A percentile compares a stretch with the other conserved stretches of the same genome.
phyloP scores from a whole-genome alignment of 768 basidiomycete genomes.

The Lactarius deliciosus region DNA sequence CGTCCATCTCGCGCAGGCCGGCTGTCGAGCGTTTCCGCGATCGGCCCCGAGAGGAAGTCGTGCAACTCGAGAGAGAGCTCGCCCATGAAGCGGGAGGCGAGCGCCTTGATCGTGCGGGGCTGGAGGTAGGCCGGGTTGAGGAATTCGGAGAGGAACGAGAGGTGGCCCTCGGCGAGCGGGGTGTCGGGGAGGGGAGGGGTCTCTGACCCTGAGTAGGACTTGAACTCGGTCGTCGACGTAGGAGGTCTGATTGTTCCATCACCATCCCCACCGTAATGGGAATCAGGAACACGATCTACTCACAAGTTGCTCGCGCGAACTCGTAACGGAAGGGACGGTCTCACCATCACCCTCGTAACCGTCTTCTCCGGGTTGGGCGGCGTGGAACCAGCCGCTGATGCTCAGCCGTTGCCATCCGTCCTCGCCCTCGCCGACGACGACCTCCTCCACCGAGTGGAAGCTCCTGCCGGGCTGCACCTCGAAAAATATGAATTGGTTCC shows the following conservation, averaged over 20 bases:
- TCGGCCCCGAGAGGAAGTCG: constrained; percentile 70
- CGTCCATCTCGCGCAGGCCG: constrained; percentile 63
- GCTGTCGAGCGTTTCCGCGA: constrained; percentile 68
- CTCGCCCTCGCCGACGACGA: constrained; percentile 74
- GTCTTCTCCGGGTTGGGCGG: constrained; percentile 86
- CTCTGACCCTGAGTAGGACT: constrained; percentile 41
- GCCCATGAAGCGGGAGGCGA: constrained; percentile 76
- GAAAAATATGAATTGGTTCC: constrained; percentile 89
- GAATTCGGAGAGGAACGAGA: constrained; percentile 76
- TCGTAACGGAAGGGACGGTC: constrained; percentile 50
- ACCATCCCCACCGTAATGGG: constrained; percentile 16
- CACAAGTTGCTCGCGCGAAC: constrained; percentile 91
- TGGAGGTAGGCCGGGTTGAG: constrained; percentile 91
- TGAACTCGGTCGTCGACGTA: constrained; percentile 64
- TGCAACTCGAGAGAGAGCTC: constrained; percentile 90
- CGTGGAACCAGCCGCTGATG: constrained; percentile 97
- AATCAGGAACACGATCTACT: constrained; percentile 38
- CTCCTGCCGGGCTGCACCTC: constrained; percentile 94
- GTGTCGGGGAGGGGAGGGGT: constrained; percentile 52
- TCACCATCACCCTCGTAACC: constrained; percentile 60
- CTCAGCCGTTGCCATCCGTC: constrained; percentile 77
- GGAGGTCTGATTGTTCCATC: constrained; percentile 47
- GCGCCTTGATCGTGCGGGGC: constrained; percentile 71
- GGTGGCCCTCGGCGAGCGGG: constrained; percentile 56
- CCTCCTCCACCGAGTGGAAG: constrained; percentile 97